Conservation (phyloP, 352 stramenopile genomes). For the Pythium pyrilobum region DNA sequence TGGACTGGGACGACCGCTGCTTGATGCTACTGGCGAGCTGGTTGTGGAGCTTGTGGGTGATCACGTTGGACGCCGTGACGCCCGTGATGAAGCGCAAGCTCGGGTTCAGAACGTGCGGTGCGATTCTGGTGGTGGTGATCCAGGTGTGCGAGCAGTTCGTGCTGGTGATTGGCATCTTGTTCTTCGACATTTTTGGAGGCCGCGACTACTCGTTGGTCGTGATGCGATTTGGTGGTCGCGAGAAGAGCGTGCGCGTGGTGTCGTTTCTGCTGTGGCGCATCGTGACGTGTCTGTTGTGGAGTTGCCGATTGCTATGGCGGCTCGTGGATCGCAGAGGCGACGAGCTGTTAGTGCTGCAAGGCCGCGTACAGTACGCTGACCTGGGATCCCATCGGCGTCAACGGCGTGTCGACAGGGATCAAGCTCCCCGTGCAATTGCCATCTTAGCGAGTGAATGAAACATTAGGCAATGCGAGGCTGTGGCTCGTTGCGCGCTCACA, state of each 20-base stretch:
- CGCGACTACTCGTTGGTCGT: not conserved
- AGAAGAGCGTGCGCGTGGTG: not conserved
- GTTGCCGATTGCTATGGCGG: not conserved
- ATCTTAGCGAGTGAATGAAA: too few species aligned
- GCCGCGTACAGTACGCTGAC: constrained; percentile 3
- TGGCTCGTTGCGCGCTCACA: too few species aligned
- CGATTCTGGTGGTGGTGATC: constrained; percentile 11
- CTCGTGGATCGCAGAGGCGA: not conserved
- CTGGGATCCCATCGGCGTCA: too few species aligned
- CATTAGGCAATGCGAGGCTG: too few species aligned
- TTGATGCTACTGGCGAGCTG: not conserved
- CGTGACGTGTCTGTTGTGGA: constrained; percentile 2
- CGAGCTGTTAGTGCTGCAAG: constrained; percentile 5
- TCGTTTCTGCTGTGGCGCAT: not conserved
- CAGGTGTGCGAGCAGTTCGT: constrained; percentile 14
- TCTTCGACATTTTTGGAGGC: not conserved
- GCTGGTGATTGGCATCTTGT: not conserved
- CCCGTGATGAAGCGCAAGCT: constrained; percentile 23
- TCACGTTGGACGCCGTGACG: constrained; percentile 19
- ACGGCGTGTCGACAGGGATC: too few species aligned
- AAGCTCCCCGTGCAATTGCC: too few species aligned
- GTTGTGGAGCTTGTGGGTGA: constrained; percentile 11
- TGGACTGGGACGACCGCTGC: not conserved
- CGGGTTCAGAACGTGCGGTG: constrained; percentile 16
- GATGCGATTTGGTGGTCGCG: not conserved